Conservation (phyloP, 805 yeast species). For the Starmerella geochares region DNA sequence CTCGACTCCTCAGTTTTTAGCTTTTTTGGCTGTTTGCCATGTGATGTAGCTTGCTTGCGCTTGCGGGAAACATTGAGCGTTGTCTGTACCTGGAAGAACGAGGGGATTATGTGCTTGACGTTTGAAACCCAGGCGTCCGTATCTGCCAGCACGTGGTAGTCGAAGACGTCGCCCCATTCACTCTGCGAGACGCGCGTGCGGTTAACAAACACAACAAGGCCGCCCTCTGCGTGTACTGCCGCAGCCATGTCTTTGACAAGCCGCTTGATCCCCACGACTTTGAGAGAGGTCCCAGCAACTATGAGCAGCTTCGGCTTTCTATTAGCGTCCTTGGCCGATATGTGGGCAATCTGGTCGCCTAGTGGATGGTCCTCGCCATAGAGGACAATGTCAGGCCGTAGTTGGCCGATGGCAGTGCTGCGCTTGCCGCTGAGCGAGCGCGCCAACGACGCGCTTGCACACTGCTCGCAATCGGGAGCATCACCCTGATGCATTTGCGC, state of each 20-base stretch:
- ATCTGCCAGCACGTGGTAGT: conserved; percentile 67
- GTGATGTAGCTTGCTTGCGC: conserved; percentile 7
- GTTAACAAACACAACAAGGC: conserved; percentile 68
- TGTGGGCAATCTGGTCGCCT: conserved; percentile 65
- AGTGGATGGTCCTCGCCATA: conserved; percentile 93
- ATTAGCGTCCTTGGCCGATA: conserved; percentile 52
- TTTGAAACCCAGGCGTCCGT: conserved; percentile 71
- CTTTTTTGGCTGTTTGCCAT: conserved; percentile 9
- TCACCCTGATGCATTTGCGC: conserved; percentile 47
- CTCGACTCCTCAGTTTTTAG: conserved; percentile 17
- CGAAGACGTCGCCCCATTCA: conserved; percentile 62
- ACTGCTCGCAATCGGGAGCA: conserved; percentile 67
- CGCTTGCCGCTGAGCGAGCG: conserved; percentile 65
- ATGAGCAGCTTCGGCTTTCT: conserved; percentile 62
- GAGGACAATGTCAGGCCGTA: conserved; percentile 81
- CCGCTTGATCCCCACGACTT: conserved; percentile 79
- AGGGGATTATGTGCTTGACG: conserved; percentile 47
- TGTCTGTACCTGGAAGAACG: conserved; percentile 47
- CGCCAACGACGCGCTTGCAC: conserved; percentile 47
- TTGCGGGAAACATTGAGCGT: conserved; percentile 18
- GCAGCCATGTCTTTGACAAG: conserved; percentile 61
- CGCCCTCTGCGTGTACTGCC: conserved; percentile 63
- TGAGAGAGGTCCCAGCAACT: conserved; percentile 88
- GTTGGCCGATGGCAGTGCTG: conserved; percentile 58
- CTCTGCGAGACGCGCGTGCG: conserved; percentile 47